Evolutionary conservation across 108 stramenopile species (phyloP), one percentile per base, ranked within the genome.

Genomic region (Nannochloropsis gaditana): DNA sequence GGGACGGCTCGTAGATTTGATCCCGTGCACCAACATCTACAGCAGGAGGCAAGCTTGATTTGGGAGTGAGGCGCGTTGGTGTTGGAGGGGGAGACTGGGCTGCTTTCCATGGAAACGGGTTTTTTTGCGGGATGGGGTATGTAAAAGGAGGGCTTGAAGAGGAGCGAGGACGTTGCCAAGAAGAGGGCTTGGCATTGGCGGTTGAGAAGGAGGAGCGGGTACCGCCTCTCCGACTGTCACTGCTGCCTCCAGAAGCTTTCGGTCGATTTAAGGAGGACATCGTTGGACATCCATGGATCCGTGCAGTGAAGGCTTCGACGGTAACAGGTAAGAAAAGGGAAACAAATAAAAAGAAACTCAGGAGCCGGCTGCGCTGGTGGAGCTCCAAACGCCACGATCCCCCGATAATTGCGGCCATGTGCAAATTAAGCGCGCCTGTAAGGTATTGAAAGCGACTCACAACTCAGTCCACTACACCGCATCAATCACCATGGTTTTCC

Each of bases 231-330:
- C 31, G 31, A 1, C 31, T 31, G 31, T 31, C 31, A 31, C 31
- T 31, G 31, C 31, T 31, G 59, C 59, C 59, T 8, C 59, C 59
- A 3, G 59, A 15, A 73, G 59, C 59, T n/a, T 73, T 73, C 1
- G 8, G 59, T 73, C 59, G 59, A n/a, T 73, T 73, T 15, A n/a
- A 73, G 59, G 59, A 73, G 59, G 59, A 73, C 59, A 73, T 73
- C 4, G n/a, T n/a, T 73, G 15, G 59, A 15, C 31, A 31, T 31
- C n/a, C 19, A n/a, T 73, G 59, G n/a, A 73, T 8, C n/a, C 59
- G 59, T 15, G 59, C 6, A n/a, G 59, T n/a, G 59, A 73, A 73
- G 59, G 19, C 59, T 4, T 73, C 19, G 8, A 73, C 8, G 4
- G 59, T 73, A n/a, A n/a, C 59, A 73, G 3, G 59, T 73, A 6